phyloP scores from a whole-genome alignment of 2,329 filamentous ascomycete species.

The Penicillium sp. region DNA sequence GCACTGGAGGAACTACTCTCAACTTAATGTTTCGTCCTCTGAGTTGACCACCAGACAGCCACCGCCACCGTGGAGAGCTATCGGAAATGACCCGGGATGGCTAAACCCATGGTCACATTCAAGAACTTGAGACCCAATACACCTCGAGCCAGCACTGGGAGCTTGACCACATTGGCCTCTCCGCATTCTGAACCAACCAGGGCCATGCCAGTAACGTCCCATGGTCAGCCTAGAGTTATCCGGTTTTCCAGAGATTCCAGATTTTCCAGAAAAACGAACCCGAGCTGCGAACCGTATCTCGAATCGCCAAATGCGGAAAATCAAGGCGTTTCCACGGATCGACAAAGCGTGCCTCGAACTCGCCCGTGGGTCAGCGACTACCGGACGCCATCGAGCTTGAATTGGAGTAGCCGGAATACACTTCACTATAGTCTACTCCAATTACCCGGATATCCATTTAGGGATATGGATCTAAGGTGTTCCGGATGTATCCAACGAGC shows the following conservation, averaged over 20 bases:
- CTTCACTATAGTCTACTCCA: neutral
- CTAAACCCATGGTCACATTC: slow-evolving; percentile 6
- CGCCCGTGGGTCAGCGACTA: slow-evolving; percentile 16
- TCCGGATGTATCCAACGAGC: neutral
- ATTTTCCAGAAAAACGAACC: slow-evolving; percentile 11
- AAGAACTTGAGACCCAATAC: neutral
- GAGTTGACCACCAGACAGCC: neutral
- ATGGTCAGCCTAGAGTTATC: neutral
- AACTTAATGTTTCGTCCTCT: no score
- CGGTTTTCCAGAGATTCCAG: no score
- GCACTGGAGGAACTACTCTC: neutral
- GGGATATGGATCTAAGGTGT: neutral
- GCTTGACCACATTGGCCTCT: slow-evolving; percentile 11
- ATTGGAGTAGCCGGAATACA: neutral
- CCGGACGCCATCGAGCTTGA: neutral
- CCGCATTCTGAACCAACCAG: slow-evolving; percentile 11
- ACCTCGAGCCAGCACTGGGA: neutral
- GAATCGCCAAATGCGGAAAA: slow-evolving; percentile 6
- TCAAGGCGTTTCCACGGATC: slow-evolving; percentile 15
- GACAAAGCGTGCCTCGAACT: slow-evolving; percentile 9
- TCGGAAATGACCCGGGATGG: slow-evolving; percentile 10
- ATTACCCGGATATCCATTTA: neutral
- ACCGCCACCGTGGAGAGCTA: slow-evolving; percentile 16
- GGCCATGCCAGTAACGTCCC: slow-evolving; percentile 4
- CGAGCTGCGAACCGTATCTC: neutral